Conservation (phyloP, 768 basidiomycete genomes). For the Hericium erinaceus region DNA sequence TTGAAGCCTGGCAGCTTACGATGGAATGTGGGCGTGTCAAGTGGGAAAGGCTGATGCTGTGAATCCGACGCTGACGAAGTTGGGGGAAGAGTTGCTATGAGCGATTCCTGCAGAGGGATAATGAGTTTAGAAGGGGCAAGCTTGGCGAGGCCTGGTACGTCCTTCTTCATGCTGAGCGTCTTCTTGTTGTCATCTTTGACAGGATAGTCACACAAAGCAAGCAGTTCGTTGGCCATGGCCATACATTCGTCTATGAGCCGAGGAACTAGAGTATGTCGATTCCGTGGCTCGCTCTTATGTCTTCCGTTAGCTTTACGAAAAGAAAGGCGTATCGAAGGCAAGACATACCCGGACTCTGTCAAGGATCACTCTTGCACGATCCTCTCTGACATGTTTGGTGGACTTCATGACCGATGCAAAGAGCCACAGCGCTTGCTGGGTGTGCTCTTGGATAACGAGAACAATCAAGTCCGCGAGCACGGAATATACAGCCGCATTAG, state of each 20-base stretch:
- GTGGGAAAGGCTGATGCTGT: slow-evolving; percentile 74
- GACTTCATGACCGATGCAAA: slow-evolving; percentile 87
- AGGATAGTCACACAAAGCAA: slow-evolving; percentile 52
- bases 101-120: slow-evolving; percentile 86
- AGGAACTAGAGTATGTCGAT: slow-evolving; percentile 35
- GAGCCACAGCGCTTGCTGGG: slow-evolving; percentile 88
- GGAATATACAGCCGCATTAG: slow-evolving; percentile 47
- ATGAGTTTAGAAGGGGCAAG: slow-evolving; percentile 63
- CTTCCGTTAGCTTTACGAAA: neutral
- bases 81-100: slow-evolving; percentile 84
- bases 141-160: slow-evolving; percentile 43
- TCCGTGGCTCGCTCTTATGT: slow-evolving; percentile 36
- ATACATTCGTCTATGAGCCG: slow-evolving; percentile 37
- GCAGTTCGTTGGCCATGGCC: slow-evolving; percentile 59
- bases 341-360: slow-evolving; percentile 44
- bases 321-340: neutral
- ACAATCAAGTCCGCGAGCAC: slow-evolving; percentile 59
- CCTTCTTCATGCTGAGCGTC: slow-evolving; percentile 40
- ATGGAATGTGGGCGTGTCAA: slow-evolving; percentile 63
- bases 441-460: slow-evolving; percentile 70
- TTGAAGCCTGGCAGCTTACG: slow-evolving; percentile 46
- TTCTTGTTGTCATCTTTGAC: slow-evolving; percentile 29
- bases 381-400: slow-evolving; percentile 49
- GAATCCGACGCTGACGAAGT: slow-evolving; percentile 45
- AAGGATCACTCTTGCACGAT: slow-evolving; percentile 51